A percentile compares a stretch with the other conserved stretches of the same genome.
phyloP scores from a whole-genome alignment of 352 stramenopile species.

The Pythium rhizo-oryzae region DNA sequence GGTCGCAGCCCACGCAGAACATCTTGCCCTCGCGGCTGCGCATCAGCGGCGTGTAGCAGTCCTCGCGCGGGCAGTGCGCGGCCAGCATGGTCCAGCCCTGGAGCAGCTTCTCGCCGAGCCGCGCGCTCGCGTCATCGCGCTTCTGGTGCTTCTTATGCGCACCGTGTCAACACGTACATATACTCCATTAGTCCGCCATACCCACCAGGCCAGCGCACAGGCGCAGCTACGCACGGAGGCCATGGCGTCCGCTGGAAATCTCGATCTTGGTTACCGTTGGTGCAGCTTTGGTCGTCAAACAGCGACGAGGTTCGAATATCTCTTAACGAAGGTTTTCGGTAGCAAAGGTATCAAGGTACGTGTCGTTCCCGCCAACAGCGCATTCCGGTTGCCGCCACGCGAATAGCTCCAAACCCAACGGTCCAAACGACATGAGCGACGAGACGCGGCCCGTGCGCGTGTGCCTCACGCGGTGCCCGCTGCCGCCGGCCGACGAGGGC shows the following conservation, averaged over 20 bases:
- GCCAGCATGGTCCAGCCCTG: constrained; percentile 84
- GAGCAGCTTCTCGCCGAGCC: constrained; percentile 82
- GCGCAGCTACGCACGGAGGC: no score
- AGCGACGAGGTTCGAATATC: not conserved
- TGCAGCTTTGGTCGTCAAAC: constrained; percentile 2
- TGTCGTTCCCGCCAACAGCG: constrained; percentile 10
- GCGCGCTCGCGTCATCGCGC: constrained; percentile 73
- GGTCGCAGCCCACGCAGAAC: constrained; percentile 78
- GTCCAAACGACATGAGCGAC: constrained; percentile 14
- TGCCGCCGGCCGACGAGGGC: constrained; percentile 50
- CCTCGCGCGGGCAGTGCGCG: constrained; percentile 59
- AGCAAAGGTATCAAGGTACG: constrained; percentile 12
- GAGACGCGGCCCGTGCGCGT: constrained; percentile 37
- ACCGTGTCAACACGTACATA: not conserved
- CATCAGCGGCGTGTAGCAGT: constrained; percentile 82
- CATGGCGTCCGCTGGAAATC: not conserved
- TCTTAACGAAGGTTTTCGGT: constrained; percentile 3
- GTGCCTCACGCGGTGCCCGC: constrained; percentile 76
- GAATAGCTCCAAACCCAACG: constrained; percentile 9
- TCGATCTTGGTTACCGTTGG: not conserved
- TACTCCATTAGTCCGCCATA: not conserved
- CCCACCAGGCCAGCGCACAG: no score
- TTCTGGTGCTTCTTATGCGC: constrained; percentile 31
- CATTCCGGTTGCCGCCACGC: constrained; percentile 6
- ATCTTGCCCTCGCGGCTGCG: constrained; percentile 78